Conservation (phyloP, 495 filamentous ascomycete species). For the Aspergillus conjunctus region DNA sequence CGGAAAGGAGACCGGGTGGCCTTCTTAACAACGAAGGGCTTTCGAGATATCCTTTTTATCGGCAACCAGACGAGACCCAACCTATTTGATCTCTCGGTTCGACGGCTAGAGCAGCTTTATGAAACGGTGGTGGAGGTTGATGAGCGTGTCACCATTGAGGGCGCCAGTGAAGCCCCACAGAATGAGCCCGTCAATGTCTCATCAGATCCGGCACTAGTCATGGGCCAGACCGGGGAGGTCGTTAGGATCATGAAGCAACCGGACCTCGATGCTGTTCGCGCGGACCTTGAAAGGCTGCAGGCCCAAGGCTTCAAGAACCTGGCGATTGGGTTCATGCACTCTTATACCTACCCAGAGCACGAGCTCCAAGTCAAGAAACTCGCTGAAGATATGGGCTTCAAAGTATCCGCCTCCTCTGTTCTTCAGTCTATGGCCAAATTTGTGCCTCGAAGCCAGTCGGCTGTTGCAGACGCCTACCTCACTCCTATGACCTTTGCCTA, state of each 20-base stretch:
- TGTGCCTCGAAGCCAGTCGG: conserved; percentile 74
- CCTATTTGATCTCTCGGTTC: conserved; percentile 75
- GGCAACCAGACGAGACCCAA: conserved; percentile 75
- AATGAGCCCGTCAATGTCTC: conserved; percentile 52
- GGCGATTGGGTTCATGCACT: conserved; percentile 48
- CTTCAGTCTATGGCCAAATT: conserved; percentile 79
- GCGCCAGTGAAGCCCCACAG: conserved; percentile 42
- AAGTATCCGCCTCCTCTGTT: conserved; percentile 50
- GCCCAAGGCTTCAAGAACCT: conserved; percentile 41
- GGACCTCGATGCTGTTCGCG: conserved; percentile 25
- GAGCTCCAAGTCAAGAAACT: conserved; percentile 42
- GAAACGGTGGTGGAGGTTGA: conserved; percentile 69
- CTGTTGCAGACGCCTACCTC: conserved; percentile 88
- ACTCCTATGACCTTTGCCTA: conserved; percentile 90
- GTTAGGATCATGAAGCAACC: conserved; percentile 40
- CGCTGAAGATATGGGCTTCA: conserved; percentile 43
- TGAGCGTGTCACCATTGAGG: conserved; percentile 74
- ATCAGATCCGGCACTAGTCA: conserved; percentile 27
- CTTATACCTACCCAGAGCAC: conserved; percentile 49
- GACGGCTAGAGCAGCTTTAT: conserved; percentile 71
- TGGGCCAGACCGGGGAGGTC: conserved; percentile 44
- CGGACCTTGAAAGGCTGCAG: conserved; percentile 36
- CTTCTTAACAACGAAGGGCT: conserved; percentile 83
- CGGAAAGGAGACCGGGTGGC: conserved; percentile 87
- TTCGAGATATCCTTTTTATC: conserved; percentile 84